Evolutionary conservation across 495 filamentous ascomycete species (phyloP), one percentile per base, ranked within the genome.

Genomic region (Trichoderma virens): DNA sequence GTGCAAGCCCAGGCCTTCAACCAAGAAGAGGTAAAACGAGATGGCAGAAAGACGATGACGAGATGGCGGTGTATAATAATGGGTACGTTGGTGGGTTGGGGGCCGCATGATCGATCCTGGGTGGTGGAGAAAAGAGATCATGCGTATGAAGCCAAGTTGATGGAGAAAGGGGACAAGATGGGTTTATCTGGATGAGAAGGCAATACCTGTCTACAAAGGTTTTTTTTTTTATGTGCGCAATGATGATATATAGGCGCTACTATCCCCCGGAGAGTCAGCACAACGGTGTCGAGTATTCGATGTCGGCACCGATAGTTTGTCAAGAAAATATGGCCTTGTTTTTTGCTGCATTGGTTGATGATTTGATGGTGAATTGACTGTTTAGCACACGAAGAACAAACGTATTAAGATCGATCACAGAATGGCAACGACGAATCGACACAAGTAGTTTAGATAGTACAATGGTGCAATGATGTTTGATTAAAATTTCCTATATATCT

Each of bases 1-100:
- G 66, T 77, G 75, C 71, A 77, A 77, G 70, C 75, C 75, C 20
- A 68, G 75, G 14, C 75, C 75, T 14, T 74, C 68, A 39, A 65
- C 70, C 2, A 77, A 77, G 74, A 77, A 77, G 73, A 73, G 75
- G 68, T 77, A 76, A 65, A 59, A 39, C 14, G 30, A 14, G 47
- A n/a, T n/a, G n/a, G n/a, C n/a, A 28, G 30, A 18, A 7, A 18
- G 20, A 16, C 6, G 18, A 35, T 35, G 47, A 27, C 14, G 63
- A 60, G 51, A 56, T 56, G 27, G 25, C 25, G 51, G 51, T 56
- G 25, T 30, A 56, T 30, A 56, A 30, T 56, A 56, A 56, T 30
- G 25, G 51, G 28, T 61, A 47, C 38, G 20, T 43, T 16, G 23
- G 28, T 39, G 23, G 20, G 32, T 16, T 11, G n/a, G 8, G n/a